Percentiles rank a stretch among this genome's conserved stretches.
Conservation (phyloP, 1,139 yeast genomes). For the Pichia inconspicua region DNA sequence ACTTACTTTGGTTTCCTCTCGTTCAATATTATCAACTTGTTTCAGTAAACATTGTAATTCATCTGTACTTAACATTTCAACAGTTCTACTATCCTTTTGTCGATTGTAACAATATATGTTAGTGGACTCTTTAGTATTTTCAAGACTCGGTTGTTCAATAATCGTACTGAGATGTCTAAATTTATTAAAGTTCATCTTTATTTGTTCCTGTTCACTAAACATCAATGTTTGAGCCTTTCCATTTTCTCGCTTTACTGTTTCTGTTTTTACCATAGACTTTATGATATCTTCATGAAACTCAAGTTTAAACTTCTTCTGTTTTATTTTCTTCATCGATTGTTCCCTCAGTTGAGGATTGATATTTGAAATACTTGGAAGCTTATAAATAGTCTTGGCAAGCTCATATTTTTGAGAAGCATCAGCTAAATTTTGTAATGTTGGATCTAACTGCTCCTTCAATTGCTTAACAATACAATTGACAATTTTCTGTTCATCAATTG, state of each 20-base stretch:
- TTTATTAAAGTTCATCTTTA: slow-evolving; percentile 12
- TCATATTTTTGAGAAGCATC: slow-evolving; percentile 21
- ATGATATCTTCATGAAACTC: slow-evolving; percentile 13
- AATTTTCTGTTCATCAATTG: slow-evolving; percentile 9
- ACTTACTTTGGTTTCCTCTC: slow-evolving; percentile 12
- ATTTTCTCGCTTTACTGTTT: background rate
- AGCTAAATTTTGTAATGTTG: slow-evolving; percentile 17
- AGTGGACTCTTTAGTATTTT: background rate
- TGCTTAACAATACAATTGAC: slow-evolving; percentile 19
- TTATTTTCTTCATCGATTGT: slow-evolving; percentile 2
- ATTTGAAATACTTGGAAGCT: slow-evolving; percentile 23
- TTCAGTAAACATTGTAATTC: slow-evolving; percentile 9
- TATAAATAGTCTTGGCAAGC: slow-evolving; percentile 19
- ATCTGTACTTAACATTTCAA: slow-evolving; percentile 3
- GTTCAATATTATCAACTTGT: slow-evolving; percentile 3
- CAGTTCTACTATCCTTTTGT: slow-evolving; percentile 8
- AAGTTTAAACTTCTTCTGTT: slow-evolving; percentile 7
- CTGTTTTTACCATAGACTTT: slow-evolving; percentile 7
- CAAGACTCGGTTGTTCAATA: slow-evolving; percentile 6
- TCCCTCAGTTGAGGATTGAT: slow-evolving; percentile 11
- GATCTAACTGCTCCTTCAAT: slow-evolving; percentile 18
- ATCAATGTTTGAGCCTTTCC: slow-evolving; percentile 1
- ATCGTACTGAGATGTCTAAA: slow-evolving; percentile 12
- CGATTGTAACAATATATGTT: slow-evolving; percentile 2
- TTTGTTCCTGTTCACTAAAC: slow-evolving; percentile 11